Conservation (phyloP, 805 yeast species). For the Wickerhamiella azymoides region DNA sequence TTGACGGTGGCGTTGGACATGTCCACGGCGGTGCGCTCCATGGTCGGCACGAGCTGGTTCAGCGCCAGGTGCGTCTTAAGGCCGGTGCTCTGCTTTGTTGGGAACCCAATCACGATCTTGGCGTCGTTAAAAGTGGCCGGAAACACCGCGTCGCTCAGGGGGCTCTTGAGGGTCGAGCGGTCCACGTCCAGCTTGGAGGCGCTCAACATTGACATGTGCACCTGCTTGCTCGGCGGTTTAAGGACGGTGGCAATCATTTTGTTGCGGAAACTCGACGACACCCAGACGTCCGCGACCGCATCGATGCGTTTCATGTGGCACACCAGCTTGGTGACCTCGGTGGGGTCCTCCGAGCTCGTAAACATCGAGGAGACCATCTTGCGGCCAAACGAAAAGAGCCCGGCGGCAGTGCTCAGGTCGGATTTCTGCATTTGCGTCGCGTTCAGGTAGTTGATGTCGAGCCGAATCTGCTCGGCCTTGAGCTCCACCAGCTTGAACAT, state of each 20-base stretch:
- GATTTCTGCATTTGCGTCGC: constrained; percentile 24
- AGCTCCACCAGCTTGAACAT: constrained; percentile 18
- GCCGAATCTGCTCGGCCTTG: constrained; percentile 20
- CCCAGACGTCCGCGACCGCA: constrained; percentile 22
- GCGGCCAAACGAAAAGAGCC: constrained; percentile 22
- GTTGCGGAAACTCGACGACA: constrained; percentile 22
- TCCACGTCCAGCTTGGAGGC: constrained; percentile 21
- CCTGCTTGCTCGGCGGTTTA: constrained; percentile 29
- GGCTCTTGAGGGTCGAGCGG: constrained; percentile 22
- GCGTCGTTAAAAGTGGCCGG: constrained; percentile 27
- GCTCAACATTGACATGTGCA: constrained; percentile 24
- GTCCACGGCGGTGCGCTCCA: constrained; percentile 31
- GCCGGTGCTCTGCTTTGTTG: constrained; percentile 30
- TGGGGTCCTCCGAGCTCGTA: constrained; percentile 22
- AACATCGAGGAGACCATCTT: constrained; percentile 21
- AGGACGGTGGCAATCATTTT: constrained; percentile 27
- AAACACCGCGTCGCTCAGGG: constrained; percentile 25
- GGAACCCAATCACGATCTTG: constrained; percentile 29
- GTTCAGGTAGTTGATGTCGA: constrained; percentile 24
- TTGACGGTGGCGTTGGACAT: constrained; percentile 29
- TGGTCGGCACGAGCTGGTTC: constrained; percentile 30
- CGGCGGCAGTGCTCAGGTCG: constrained; percentile 12
- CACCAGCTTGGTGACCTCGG: constrained; percentile 21
- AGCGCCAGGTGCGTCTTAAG: constrained; percentile 26
- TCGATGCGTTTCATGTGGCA: constrained; percentile 24